A percentile compares a stretch with the other conserved stretches of the same genome.
phyloP scores from a whole-genome alignment of 1,284 basidiomycete species.

The Cryptococcus neoformans region DNA sequence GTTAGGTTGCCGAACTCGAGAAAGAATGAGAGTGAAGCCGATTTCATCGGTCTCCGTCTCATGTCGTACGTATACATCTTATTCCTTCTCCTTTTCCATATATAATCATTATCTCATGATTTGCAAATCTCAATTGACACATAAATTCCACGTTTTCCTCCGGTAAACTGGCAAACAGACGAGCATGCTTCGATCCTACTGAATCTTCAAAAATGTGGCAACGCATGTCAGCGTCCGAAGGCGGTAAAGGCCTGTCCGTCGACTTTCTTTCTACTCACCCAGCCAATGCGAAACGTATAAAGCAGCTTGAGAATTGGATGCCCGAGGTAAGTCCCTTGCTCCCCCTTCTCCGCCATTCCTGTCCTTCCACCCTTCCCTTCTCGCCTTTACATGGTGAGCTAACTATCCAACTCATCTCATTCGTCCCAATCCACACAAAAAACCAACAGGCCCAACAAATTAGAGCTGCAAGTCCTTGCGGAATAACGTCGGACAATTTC shows the following conservation, averaged over 20 bases:
- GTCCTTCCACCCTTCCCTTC: no score
- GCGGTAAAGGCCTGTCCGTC: conserved; percentile 29
- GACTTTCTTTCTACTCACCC: conserved; percentile 66
- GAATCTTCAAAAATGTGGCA: conserved; percentile 55
- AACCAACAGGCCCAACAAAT: conserved; percentile 32
- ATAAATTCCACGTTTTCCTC: no score
- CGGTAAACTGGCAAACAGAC: conserved; percentile 9
- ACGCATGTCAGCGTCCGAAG: conserved; percentile 53
- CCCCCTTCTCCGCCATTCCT: not conserved
- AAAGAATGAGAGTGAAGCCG: conserved; percentile 76
- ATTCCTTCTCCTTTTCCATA: no score
- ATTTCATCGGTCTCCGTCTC: conserved; percentile 69
- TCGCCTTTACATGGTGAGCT: no score
- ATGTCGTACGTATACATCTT: conserved; percentile 54
- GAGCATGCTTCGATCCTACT: conserved; percentile 37
- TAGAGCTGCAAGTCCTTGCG: conserved; percentile 39
- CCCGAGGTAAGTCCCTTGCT: conserved; percentile 25
- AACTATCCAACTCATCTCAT: no score
- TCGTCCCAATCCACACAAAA: no score
- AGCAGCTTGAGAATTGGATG: conserved; percentile 46
- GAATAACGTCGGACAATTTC: conserved; percentile 27
- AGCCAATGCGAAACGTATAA: conserved; percentile 62
- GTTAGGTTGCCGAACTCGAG: conserved; percentile 74
- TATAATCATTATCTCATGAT: no score
- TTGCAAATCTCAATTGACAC: no score